Evolutionary conservation across 495 filamentous ascomycete genomes (phyloP), one percentile per base, ranked within the genome.

Genomic region (Lophiostoma macrostomum): DNA sequence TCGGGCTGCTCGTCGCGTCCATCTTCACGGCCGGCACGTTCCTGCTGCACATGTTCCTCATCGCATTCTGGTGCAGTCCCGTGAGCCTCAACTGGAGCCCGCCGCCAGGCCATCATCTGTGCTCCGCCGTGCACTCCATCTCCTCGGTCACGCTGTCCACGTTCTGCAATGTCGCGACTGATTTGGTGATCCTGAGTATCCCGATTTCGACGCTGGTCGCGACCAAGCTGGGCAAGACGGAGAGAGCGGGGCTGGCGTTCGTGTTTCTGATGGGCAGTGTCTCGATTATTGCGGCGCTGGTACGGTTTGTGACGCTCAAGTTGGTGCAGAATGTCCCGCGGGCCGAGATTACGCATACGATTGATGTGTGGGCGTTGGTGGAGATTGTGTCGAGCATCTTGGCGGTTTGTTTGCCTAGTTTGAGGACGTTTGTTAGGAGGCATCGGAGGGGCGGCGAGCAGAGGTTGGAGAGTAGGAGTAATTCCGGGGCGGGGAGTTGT

Each of bases 301-400:
- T 64, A 10, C 57, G 68, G 12, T 69, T 67, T 50, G 45, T 61
- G 0, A 62, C 58, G 30, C 58, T 70, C 8, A 42, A 63, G 44
- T 31, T 60, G 1, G 66, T 69, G 2, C 60, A 62, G 23, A 53
- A 49, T 11, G 60, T 64, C 6, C 60, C 68, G 0, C 63, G 58
- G 18, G 64, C 68, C 1, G 55, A 55, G 14, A 69, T 70, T 18
- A 67, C 66, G 12, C 68, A 69, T 47, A 69, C 68, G 5, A 70
- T 70, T 25, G 68, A 70, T 37, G 68, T 70, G 24, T 69, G 66
- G 58, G 66, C 68, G 0, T 42, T 69, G 10, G 66, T 67, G 12
- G 68, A 70, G 42, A 70, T 70, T 16, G 60, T 67, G n/a, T 54
- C 64, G n/a, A 23, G 13, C 1, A 56, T 62, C 4, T 23, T 62